Evolutionary conservation across 2,329 filamentous ascomycete genomes (phyloP).

Genomic region (Cercospora citrullina): DNA sequence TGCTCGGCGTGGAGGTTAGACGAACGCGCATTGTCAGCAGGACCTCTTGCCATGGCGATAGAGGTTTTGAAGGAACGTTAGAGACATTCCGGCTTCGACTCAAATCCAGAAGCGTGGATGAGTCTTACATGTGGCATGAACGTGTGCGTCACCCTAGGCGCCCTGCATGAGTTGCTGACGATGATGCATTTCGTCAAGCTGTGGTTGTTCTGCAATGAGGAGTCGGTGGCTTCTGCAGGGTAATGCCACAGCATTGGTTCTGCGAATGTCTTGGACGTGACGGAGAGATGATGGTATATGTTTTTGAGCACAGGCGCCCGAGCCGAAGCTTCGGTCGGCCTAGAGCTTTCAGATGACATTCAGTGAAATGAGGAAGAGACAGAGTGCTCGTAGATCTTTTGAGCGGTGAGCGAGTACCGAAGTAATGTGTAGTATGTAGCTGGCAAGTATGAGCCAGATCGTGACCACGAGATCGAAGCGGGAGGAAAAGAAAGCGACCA

Average conservation of each 20-base stretch:
- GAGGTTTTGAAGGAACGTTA: background rate
- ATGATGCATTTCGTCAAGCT: background rate
- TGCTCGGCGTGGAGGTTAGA: background rate
- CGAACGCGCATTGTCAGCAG: background rate
- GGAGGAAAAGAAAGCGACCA: background rate
- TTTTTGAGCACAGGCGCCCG: background rate
- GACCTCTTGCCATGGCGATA: background rate
- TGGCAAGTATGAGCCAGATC: background rate
- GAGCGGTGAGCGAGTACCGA: background rate
- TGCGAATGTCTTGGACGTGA: background rate
- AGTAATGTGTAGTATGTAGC: background rate
- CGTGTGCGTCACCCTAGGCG: background rate
- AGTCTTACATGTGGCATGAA: background rate
- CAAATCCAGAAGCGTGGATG: background rate
- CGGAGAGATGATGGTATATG: background rate
- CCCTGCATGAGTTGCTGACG: conserved; percentile 5
- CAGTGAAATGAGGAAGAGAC: background rate
- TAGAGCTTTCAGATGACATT: background rate
- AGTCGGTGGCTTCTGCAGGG: conserved; percentile 2
- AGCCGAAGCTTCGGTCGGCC: background rate
- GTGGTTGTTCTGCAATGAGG: conserved; percentile 2
- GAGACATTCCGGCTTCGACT: background rate
- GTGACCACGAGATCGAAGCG: background rate
- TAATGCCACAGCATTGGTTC: background rate
- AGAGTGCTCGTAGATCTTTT: background rate